A percentile compares a stretch with the other conserved stretches of the same genome.
phyloP scores from a whole-genome alignment of 129 eudicot species.

The Sambucus nigra region DNA sequence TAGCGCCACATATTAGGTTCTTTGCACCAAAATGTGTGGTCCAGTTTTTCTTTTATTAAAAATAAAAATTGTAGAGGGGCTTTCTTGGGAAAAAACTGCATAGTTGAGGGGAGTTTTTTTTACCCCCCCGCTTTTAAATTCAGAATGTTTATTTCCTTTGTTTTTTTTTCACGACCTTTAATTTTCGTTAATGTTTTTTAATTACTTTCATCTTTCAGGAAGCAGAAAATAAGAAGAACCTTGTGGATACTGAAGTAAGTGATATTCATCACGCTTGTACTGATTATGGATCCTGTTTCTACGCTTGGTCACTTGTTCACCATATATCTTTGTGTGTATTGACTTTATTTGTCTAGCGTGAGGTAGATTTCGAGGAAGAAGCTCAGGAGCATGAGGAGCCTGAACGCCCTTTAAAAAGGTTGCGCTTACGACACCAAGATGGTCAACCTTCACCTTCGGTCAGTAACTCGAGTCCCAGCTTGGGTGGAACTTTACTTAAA shows the following conservation, averaged over 20 bases:
- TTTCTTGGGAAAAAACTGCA: too few species aligned
- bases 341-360: too few species aligned
- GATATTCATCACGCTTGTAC: neutral
- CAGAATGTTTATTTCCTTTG: neutral
- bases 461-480: constrained; percentile 17
- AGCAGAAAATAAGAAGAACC: too few species aligned
- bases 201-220: constrained; percentile 32
- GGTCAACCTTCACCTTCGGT: constrained; percentile 35
- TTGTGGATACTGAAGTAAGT: constrained; percentile 43
- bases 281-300: too few species aligned
- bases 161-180: neutral
- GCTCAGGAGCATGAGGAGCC: constrained; percentile 45
- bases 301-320: too few species aligned
- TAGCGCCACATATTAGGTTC: too few species aligned
- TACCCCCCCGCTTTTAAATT: too few species aligned
- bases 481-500: constrained; percentile 23
- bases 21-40: too few species aligned
- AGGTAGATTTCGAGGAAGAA: constrained; percentile 41
- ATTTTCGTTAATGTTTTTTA: neutral
- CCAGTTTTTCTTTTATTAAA: too few species aligned
- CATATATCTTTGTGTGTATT: too few species aligned
- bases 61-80: too few species aligned
- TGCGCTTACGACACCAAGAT: constrained; percentile 45
- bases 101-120: too few species aligned
- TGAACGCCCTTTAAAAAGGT: constrained; percentile 65